These are phyloP conservation scores for Pythium aristosporum DNA, from an alignment of 352 stramenopile species.

Conservation along the genomic window DNA sequence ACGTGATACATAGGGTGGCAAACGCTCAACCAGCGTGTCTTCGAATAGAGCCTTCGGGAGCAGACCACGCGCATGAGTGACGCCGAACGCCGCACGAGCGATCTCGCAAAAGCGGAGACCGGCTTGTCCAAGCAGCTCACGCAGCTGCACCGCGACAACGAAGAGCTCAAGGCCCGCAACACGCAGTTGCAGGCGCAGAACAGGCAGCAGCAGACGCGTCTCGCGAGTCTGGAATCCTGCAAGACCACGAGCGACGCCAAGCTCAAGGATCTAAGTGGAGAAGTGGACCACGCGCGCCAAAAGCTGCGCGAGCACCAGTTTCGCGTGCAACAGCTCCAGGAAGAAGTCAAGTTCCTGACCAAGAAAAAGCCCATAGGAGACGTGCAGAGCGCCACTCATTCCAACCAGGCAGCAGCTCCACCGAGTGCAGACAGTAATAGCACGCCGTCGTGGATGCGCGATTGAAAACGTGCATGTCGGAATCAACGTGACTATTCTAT, in stretches of 20 bases:
- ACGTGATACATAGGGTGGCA: neutral
- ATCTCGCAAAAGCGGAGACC: slow-evolving; percentile 36
- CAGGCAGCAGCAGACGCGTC: slow-evolving; percentile 50
- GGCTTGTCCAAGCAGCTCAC: slow-evolving; percentile 41
- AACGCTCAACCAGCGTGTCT: neutral
- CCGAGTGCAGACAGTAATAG: neutral
- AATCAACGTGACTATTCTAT: slow-evolving; percentile 4
- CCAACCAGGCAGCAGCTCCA: neutral
- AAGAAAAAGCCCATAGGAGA: slow-evolving; percentile 30
- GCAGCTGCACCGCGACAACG: slow-evolving; percentile 50
- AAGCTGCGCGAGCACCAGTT: slow-evolving; percentile 58
- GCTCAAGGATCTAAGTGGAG: slow-evolving; percentile 36
- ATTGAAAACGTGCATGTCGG: slow-evolving; percentile 8
- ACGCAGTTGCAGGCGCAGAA: slow-evolving; percentile 39
- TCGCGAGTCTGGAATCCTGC: slow-evolving; percentile 37
- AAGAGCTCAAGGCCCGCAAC: slow-evolving; percentile 48
- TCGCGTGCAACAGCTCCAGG: slow-evolving; percentile 63
- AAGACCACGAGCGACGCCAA: slow-evolving; percentile 35
- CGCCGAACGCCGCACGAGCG: slow-evolving; percentile 39
- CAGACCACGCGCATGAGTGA: slow-evolving; percentile 35
- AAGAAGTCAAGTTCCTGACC: slow-evolving; percentile 61
- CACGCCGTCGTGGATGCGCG: slow-evolving; percentile 23
- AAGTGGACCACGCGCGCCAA: slow-evolving; percentile 52
- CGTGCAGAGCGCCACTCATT: too few relatives aligned
- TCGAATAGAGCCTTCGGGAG: slow-evolving; percentile 42